Evolutionary conservation across 202 grass and related monocot genomes (phyloP), one percentile per base, ranked within the genome.

Genomic region (Thinopyrum obtusiflorum): DNA sequence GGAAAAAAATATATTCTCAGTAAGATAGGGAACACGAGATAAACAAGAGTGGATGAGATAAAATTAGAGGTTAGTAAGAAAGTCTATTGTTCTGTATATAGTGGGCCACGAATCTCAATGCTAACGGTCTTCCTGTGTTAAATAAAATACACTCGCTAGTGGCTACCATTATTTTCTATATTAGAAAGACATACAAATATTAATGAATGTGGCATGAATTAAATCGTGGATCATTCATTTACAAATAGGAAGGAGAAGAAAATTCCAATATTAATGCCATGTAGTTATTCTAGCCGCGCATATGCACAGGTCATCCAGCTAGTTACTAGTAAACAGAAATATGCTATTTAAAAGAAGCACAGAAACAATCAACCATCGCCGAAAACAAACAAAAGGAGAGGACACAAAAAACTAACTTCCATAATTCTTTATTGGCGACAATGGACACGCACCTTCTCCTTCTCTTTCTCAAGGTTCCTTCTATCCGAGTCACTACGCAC

Each of bases 391-490:
- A 59, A 59, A 7, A 7, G 7, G 6, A 13, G 20, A 59, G 55
- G 49, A 11, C 32, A 75, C 25, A 47, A 9, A 47, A 74, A 33
- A 5, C 26, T 25, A 61, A 5, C 40, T 23, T 53, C 51, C 21
- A 35, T 20, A 80, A 27, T 80, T 32, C 15, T n/a, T 53, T 2
- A 73, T 26, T 2, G 27, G 60, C 8, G 72, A 60, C 76, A 39
- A 3, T 47, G 4, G 32, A 20, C 70, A 83, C 80, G 29, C 33
- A 94, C 94, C 87, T 85, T 87, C 66, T 90, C 72, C 76, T 86
- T 94, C 83, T 97, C 92, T 78, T 85, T 77, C 23, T 94, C 87
- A 57, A 97, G 87, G 57, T 86, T 87, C 70, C 89, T 97, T 80
- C 81, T 93, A 65, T 92, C 89, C 33, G 44, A 83, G 51, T 94